Evolutionary conservation across 2,329 filamentous ascomycete genomes (phyloP), one percentile per base, ranked within the genome.

Genomic region (Emericellopsis atlantica): DNA sequence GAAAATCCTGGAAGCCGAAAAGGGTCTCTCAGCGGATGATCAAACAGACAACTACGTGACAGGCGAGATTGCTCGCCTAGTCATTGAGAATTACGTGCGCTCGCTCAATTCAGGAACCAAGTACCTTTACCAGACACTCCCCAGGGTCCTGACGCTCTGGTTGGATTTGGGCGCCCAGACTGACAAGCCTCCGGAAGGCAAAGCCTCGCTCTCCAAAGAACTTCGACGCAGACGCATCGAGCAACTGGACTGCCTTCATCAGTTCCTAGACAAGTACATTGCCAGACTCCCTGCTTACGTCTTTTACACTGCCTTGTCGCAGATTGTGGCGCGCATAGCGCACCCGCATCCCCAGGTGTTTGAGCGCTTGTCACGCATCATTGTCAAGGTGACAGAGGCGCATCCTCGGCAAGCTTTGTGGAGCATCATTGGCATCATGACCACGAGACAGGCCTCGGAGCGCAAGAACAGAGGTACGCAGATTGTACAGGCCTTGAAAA

Each of bases 301-400:
- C 26, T 88, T 87, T 58, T 90, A 88, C 55, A 84, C 81, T 2
- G 71, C 90, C 6, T 69, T 99, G 34, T 84, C 92, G 5, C 92
- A 98, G 60, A 83, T 98, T 46, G 84, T 98, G 43, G 92, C 90
- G n/a, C 81, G 92, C 26, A 95, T 99, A 51, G 85, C 84, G 36
- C 92, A 98, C 61, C 79, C 82, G 1, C 85, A 95, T 56, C 60
- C 60, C 4, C 75, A 79, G 2, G 87, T 95, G 2, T 93, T 86
- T 60, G 76, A 81, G 44, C 67, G 84, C 9, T 65, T 99, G 6
- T 76, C 81, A 40, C 72, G 73, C 29, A 90, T 96, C 48, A 88
- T 98, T 42, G 66, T 82, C 45, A 90, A 85, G 55, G 86, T 95
- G n/a, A 81, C 94, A 8, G 72, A 79, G 34, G 70, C 78, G n/a